Evolutionary conservation across 129 eudicot genomes (phyloP).

Genomic region (Flaveria linearis): DNA sequence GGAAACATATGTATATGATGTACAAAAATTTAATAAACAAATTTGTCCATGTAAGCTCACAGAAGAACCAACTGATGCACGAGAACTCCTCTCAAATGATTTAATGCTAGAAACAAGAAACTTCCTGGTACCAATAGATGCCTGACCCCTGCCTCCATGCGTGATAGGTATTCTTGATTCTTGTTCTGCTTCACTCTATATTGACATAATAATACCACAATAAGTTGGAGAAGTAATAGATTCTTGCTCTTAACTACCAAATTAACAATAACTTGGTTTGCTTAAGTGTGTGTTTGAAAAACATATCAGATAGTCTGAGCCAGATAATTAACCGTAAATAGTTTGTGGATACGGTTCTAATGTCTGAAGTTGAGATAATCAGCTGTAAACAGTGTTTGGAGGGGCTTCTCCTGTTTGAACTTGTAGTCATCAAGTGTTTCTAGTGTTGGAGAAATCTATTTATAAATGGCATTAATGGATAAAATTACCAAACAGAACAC

Average conservation of each 20-base stretch:
- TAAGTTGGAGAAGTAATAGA: conserved; percentile 1
- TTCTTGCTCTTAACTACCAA: background rate
- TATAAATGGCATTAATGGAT: background rate
- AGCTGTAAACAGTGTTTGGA: background rate
- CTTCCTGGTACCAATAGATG: conserved; percentile 33
- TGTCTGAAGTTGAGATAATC: background rate
- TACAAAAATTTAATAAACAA: background rate
- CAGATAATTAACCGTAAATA: background rate
- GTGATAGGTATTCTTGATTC: conserved; percentile 23
- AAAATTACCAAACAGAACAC: background rate
- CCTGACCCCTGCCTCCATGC: conserved; percentile 36
- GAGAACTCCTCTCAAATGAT: conserved; percentile 25
- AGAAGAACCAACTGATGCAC: conserved; percentile 54
- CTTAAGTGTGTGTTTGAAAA: background rate
- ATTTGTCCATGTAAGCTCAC: conserved; percentile 39
- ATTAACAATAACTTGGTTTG: background rate
- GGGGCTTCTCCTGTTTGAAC: background rate
- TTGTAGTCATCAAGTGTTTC: background rate
- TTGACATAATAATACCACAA: background rate
- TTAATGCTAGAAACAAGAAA: conserved; percentile 8
- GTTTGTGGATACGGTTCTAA: background rate
- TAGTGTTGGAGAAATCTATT: background rate
- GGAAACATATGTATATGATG: background rate
- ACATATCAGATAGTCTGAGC: background rate
- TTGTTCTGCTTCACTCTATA: conserved; percentile 53